Base-by-base conservation (phyloP, 257 asterid species). In the Coffea eugenioides region DNA sequence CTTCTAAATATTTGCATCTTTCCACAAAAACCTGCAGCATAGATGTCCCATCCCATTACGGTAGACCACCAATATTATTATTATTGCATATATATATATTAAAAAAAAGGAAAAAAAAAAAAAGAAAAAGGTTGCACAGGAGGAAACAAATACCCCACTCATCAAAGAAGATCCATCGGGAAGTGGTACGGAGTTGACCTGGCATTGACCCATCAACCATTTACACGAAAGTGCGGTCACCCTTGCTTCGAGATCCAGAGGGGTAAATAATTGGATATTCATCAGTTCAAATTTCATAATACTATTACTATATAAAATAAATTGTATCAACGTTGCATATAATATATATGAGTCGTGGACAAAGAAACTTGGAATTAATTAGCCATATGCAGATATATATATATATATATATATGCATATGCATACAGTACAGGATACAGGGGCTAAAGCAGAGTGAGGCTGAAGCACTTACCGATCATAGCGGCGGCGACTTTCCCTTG, bases 201-300 rank as follows among this genome's bases (percentile, higher is more conserved):
- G 74, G 43, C 97, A 94, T 0, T 89, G 91, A 82, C 98, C 98
- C 98, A 94, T 92, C 45, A 94, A 93, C 98, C 98, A 94, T 82
- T 90, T 92, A 57, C 98, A 94, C 56, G 95, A 88, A 76, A 91
- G 18, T 76, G 97, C 97, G 64, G 98, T 94, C 86, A 89, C 97
- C 90, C 95, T 91, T 83, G 98, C 98, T 94, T 90, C 82, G 84
- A 83, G 82, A 73, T 73, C 80, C 48, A 69, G 14, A 61, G 13
- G 46, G 72, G 2, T n/a, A 11, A n/a, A 1, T 14, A 5, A 70
- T 77, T 77, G 43, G 43, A 39, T 39, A 76, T 43, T 45, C 10
- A n/a, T 31, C 6, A 69, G 57, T 51, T 12, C 3, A 49, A 49
- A 49, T 39, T 39, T 39, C 43, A 39, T 2, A 52, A 52, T 12